Evolutionary conservation across 441 rosid genomes (phyloP), one percentile per base, ranked within the genome.

Genomic region (Gossypium gossypioides): DNA sequence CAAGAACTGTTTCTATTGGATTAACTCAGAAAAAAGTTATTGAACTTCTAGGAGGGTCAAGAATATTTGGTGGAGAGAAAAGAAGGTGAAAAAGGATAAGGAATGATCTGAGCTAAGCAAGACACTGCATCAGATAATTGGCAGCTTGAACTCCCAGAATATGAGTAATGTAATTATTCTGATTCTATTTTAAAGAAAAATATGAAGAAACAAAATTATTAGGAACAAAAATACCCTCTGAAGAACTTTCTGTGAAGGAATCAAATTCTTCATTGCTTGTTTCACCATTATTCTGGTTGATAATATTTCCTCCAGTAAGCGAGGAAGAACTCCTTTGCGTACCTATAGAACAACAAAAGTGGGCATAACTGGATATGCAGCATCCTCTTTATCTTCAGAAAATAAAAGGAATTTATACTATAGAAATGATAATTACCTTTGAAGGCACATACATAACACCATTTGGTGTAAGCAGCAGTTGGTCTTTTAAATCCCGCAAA

Each of bases 281-380:
- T 92, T 95, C 77, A 95, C 91, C 98, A 95, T 91, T 83, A 95
- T 85, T 83, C 99, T 88, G 48, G 98, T 92, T 21, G 98, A 89
- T 76, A 92, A 81, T 84, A 95, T 92, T 91, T 95, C 99, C 77
- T 92, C 98, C 74, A 95, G 76, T 21, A 95, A 84, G 73, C 91
- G 93, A 75, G 99, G 97, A 44, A 95, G 80, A 71, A 92, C 77
- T 59, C 99, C 99, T 83, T 86, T 87, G 59, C 88, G 88, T 54
- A 85, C 84, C 99, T 95, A 82, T 68, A 72, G 54, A 78, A 76
- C 51, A 72, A 48, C 72, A 74, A 63, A 37, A 76, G 68, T 21
- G 32, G n/a, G 42, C 6, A 50, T 68, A 6, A 70, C 13, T 34
- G 42, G 69, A 60, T 25, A 57, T 44, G 44, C 40, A 48, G 56